Conservation (phyloP, 768 basidiomycete species). For the Cubamyces lactineus region DNA sequence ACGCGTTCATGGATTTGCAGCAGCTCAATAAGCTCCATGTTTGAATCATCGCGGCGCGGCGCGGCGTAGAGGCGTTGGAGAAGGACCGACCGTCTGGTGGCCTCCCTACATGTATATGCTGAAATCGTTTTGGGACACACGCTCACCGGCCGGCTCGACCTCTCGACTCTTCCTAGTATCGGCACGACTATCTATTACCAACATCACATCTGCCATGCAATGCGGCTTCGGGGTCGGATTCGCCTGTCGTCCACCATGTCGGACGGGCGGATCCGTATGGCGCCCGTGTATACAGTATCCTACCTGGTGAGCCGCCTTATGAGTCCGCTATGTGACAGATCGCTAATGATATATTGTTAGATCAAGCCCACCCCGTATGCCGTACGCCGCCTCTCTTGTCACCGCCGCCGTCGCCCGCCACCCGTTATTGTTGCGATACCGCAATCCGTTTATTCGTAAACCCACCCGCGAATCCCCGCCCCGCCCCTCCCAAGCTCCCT, state of each 20-base stretch:
- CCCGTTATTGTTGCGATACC: neutral
- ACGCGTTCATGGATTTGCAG: neutral
- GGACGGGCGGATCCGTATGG: slow-evolving; percentile 17
- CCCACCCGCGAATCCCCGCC: slow-evolving; percentile 1
- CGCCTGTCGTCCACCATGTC: neutral
- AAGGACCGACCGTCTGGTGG: slow-evolving; percentile 5
- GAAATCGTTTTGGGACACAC: slow-evolving; percentile 17
- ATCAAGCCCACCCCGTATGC: neutral
- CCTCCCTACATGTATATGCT: slow-evolving; percentile 13
- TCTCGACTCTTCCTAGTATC: neutral
- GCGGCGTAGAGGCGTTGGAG: neutral
- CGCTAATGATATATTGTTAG: neutral
- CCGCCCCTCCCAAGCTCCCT: neutral
- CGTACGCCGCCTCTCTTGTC: neutral
- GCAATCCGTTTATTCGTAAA: neutral
- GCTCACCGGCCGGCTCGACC: neutral
- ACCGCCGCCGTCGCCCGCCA: neutral
- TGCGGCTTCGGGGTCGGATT: slow-evolving; percentile 5
- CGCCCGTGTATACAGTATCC: slow-evolving; percentile 21
- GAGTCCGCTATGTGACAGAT: neutral
- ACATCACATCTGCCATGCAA: too few species aligned
- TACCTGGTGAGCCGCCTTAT: slow-evolving; percentile 4
- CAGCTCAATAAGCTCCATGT: slow-evolving; percentile 16
- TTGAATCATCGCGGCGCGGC: slow-evolving; percentile 10
- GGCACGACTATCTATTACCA: too few species aligned